phyloP scores from a whole-genome alignment of 306 rosid genomes.

The Prunus campanulata region DNA sequence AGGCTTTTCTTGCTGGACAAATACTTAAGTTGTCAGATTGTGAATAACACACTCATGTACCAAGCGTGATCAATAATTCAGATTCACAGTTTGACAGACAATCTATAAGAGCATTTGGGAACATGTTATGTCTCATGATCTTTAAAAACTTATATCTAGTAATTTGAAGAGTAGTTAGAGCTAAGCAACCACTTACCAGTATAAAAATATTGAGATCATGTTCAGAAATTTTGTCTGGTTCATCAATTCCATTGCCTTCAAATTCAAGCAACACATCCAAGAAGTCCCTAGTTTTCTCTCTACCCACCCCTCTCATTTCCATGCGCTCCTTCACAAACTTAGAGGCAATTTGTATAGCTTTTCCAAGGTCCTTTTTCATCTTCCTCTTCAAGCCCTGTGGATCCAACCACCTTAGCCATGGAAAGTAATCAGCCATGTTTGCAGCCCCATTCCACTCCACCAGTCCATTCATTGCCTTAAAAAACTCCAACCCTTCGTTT shows the following conservation, averaged over 20 bases:
- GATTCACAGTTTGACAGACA: neutral
- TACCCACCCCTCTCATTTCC: neutral
- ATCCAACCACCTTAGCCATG: conserved; percentile 51
- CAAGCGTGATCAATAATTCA: neutral
- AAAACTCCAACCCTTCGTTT: conserved; percentile 45
- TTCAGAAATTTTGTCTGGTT: conserved; percentile 36
- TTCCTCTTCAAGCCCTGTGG: conserved; percentile 44
- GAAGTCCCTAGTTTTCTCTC: conserved; percentile 33
- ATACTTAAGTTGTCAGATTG: conserved; percentile 18
- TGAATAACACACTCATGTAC: neutral
- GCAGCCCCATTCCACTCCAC: conserved; percentile 54
- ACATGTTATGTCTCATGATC: too few species aligned
- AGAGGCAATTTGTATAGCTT: conserved; percentile 41
- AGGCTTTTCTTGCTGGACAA: neutral
- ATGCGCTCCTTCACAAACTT: conserved; percentile 40
- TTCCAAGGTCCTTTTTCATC: conserved; percentile 53
- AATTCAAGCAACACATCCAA: conserved; percentile 57
- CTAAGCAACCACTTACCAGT: conserved; percentile 26
- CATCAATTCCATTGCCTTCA: conserved; percentile 36
- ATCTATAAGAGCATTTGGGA: too few species aligned
- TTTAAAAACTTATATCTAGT: neutral
- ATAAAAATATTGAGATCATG: conserved; percentile 50
- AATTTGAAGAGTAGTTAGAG: neutral
- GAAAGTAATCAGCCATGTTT: conserved; percentile 46
- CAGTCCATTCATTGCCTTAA: conserved; percentile 34